phyloP scores from a whole-genome alignment of 352 stramenopile species.

The Pythium grandisporangium region DNA sequence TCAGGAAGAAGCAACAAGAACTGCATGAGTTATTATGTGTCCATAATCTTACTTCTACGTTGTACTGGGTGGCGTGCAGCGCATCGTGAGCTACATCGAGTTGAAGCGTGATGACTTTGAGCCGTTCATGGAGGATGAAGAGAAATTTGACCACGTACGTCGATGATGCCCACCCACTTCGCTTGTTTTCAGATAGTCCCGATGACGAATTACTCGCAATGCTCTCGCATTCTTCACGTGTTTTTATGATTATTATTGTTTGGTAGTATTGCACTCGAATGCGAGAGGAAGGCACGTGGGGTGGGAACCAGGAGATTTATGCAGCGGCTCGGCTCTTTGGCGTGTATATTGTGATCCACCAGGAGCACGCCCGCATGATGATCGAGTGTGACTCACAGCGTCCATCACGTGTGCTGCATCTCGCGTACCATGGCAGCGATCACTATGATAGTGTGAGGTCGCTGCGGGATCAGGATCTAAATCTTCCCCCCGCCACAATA shows the following conservation, averaged over 20 bases:
- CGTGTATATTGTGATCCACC: constrained; percentile 71
- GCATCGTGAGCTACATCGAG: constrained; percentile 64
- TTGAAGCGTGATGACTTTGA: constrained; percentile 66
- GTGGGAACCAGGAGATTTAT: constrained; percentile 77
- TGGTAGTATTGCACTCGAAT: constrained; percentile 69
- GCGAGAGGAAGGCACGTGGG: constrained; percentile 72
- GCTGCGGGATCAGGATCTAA: constrained; percentile 24
- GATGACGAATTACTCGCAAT: too few relatives aligned
- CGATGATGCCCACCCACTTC: not conserved
- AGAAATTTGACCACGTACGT: constrained; percentile 74
- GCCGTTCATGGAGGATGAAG: constrained; percentile 84
- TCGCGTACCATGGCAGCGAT: constrained; percentile 65
- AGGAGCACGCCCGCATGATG: constrained; percentile 51
- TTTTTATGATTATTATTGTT: constrained; percentile 2
- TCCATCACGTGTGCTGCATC: constrained; percentile 37
- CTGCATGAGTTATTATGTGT: too few relatives aligned
- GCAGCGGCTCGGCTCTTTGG: constrained; percentile 60
- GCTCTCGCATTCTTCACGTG: not conserved
- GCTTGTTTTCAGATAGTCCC: not conserved
- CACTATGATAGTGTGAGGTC: constrained; percentile 78
- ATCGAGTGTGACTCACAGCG: constrained; percentile 63
- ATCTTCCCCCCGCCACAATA: constrained; percentile 32
- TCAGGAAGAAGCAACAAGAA: too few relatives aligned
- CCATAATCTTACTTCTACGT: too few relatives aligned
- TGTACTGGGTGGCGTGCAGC: too few relatives aligned